These are phyloP conservation scores for Parathielavia appendiculata DNA, from an alignment of 495 filamentous ascomycete species.

Conservation along the genomic window DNA sequence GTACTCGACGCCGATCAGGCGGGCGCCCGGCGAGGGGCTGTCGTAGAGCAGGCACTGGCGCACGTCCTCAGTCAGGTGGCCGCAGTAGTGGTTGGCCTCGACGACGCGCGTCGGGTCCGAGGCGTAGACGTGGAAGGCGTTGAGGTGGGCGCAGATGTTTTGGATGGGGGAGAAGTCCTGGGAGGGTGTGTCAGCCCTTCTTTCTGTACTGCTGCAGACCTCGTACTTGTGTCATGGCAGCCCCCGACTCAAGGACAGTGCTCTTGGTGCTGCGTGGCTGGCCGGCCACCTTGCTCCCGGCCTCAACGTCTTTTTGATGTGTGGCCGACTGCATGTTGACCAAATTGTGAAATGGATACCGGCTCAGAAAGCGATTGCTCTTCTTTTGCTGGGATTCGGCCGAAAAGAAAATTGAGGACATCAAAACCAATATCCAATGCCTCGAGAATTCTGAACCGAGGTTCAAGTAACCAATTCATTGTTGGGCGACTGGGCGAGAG, in stretches of 20 bases:
- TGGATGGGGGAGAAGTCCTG: conserved; percentile 69
- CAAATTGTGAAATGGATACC: no score
- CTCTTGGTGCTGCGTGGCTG: conserved; percentile 51
- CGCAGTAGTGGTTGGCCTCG: conserved; percentile 83
- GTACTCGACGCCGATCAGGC: conserved; percentile 85
- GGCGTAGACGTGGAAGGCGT: conserved; percentile 80
- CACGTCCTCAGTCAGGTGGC: conserved; percentile 63
- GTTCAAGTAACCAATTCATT: no score
- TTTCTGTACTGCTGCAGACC: no score
- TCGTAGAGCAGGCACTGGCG: conserved; percentile 89
- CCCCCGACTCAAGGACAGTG: conserved; percentile 60
- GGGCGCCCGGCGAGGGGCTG: conserved; percentile 55
- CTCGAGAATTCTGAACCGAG: no score
- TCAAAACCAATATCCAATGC: no score
- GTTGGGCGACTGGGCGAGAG: no score
- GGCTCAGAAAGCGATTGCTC: no score
- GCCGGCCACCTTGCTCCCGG: conserved; percentile 41
- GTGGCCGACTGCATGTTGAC: conserved; percentile 13
- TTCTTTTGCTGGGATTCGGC: no score
- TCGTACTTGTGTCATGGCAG: conserved; percentile 50
- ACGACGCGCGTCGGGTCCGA: conserved; percentile 61
- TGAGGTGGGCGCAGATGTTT: conserved; percentile 75
- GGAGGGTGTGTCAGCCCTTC: conserved; percentile 4
- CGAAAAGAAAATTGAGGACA: no score
- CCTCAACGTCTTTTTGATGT: conserved; percentile 16